These are phyloP conservation scores for Cladosporium sp. DNA, from an alignment of 2,329 filamentous ascomycete species.

Conservation along the genomic window DNA sequence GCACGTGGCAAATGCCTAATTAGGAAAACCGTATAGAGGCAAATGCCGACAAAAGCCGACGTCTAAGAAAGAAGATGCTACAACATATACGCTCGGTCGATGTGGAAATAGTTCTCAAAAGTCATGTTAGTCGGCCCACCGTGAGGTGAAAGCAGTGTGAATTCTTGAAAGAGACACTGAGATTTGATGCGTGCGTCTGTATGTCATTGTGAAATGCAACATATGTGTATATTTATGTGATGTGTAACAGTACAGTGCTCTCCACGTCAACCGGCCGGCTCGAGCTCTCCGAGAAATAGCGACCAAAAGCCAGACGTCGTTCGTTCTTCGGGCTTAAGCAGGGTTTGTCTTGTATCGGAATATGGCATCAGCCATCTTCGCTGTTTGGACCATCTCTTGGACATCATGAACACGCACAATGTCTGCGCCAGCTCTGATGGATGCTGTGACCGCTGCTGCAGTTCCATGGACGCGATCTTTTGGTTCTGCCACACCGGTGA, in stretches of 20 bases:
- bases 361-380: conserved; percentile 89
- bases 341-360: conserved; percentile 24
- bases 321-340: neutral
- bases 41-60: conserved; percentile 11
- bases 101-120: neutral
- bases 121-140: neutral
- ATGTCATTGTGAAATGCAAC: neutral
- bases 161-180: neutral
- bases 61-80: neutral
- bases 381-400: conserved; percentile 79
- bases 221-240: neutral
- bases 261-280: too few relatives aligned
- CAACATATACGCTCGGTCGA: neutral
- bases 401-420: conserved; percentile 93
- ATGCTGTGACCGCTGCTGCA: conserved; percentile 81
- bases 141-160: neutral
- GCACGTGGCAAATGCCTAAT: neutral
- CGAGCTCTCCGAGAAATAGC: too few relatives aligned
- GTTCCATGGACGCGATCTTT: conserved; percentile 79
- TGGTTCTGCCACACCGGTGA: conserved; percentile 74
- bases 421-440: conserved; percentile 84
- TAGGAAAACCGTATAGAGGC: neutral
- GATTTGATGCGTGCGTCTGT: neutral
- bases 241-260: neutral
- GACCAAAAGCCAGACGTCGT: neutral